Conservation (phyloP, 192 early-diverging fungal genomes). For the Chytriomyces hyalinus region DNA sequence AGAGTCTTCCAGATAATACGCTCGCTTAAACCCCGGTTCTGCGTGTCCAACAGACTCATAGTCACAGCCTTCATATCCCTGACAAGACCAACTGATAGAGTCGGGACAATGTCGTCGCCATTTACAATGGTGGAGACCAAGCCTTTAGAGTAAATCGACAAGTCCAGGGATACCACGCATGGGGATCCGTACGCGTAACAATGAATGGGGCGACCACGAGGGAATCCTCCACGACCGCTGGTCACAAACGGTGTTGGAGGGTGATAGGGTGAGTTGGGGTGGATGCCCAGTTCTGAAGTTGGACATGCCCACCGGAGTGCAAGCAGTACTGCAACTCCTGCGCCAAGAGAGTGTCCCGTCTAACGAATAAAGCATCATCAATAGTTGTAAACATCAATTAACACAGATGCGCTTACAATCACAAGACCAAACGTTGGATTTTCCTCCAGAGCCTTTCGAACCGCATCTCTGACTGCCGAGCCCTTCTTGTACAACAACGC, state of each 20-base stretch:
- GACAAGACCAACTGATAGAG: slow-evolving; percentile 76
- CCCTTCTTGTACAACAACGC: slow-evolving; percentile 69
- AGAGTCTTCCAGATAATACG: slow-evolving; percentile 51
- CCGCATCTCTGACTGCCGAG: slow-evolving; percentile 71
- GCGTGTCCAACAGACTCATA: slow-evolving; percentile 42
- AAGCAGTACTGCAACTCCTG: slow-evolving; percentile 82
- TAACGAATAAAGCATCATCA: background rate
- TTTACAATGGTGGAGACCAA: slow-evolving; percentile 83
- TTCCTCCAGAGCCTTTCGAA: slow-evolving; percentile 71
- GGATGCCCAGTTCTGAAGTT: slow-evolving; percentile 21
- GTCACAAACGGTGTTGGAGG: slow-evolving; percentile 41
- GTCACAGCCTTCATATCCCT: slow-evolving; percentile 80
- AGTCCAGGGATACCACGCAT: slow-evolving; percentile 71
- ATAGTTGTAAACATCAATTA: too few relatives aligned
- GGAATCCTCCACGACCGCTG: slow-evolving; percentile 43
- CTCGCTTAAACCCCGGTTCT: slow-evolving; percentile 52
- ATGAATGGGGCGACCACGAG: slow-evolving; percentile 80
- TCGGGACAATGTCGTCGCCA: slow-evolving; percentile 79
- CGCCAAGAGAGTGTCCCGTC: slow-evolving; percentile 86
- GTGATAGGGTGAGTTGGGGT: slow-evolving; percentile 16
- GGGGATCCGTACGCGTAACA: slow-evolving; percentile 86
- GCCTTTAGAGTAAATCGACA: slow-evolving; percentile 65
- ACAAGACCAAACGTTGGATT: slow-evolving; percentile 78
- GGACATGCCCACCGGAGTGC: slow-evolving; percentile 46
- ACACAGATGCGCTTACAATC: slow-evolving; percentile 18